A percentile compares a stretch with the other conserved stretches of the same genome.
Evolutionary conservation across 164 flowering plant genomes (phyloP).

Genomic region (Magnolia kwangsiensis): DNA sequence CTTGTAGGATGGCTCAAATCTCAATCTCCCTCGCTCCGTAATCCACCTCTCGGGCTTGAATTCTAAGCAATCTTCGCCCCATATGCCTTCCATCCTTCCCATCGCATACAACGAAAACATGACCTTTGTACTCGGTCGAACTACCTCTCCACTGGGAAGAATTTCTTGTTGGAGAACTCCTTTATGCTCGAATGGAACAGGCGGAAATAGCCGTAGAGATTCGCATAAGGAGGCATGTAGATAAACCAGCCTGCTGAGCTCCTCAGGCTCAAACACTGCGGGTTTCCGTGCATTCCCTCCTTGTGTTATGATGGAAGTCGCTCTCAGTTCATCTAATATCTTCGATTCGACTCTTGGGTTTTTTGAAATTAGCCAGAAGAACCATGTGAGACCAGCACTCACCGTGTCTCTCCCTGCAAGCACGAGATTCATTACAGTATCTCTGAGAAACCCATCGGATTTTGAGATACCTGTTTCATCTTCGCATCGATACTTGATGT

Average conservation of each 20-base stretch:
- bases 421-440: conserved; percentile 12
- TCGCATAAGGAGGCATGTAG: conserved; percentile 40
- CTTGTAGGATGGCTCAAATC: conserved; percentile 3
- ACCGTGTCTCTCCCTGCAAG: conserved; percentile 16
- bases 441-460: conserved; percentile 10
- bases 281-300: neutral
- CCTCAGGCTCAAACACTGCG: conserved; percentile 10
- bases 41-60: conserved; percentile 59
- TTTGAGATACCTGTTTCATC: neutral
- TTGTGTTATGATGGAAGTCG: neutral
- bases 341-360: conserved; percentile 1
- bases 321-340: neutral
- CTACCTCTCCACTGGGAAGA: conserved; percentile 27
- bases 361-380: conserved; percentile 11
- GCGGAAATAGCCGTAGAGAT: conserved; percentile 31
- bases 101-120: conserved; percentile 23
- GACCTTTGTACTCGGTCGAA: conserved; percentile 19
- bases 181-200: conserved; percentile 29
- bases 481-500: conserved; percentile 3
- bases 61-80: conserved; percentile 41
- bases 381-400: conserved; percentile 16
- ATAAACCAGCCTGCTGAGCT: conserved; percentile 24
- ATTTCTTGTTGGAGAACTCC: conserved; percentile 17
- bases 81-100: conserved; percentile 36
- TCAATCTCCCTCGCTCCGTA: conserved; percentile 23